phyloP scores from a whole-genome alignment of 2,329 filamentous ascomycete genomes.

The Ascochyta viciae-villosae region DNA sequence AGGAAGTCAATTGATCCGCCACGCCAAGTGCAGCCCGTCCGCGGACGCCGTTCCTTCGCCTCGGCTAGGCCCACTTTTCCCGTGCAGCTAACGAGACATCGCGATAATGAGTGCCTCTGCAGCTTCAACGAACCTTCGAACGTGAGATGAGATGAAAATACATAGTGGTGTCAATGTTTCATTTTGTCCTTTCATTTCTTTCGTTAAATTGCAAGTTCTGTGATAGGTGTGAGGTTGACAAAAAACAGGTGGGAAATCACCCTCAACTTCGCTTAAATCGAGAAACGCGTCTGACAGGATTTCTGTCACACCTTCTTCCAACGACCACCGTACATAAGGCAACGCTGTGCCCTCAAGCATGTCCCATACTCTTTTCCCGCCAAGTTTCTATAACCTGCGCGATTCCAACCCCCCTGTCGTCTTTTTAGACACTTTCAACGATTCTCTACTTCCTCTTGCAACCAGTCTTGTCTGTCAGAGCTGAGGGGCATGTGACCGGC shows the following conservation, averaged over 20 bases:
- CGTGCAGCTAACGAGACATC: background rate
- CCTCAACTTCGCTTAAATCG: background rate
- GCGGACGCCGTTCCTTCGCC: constrained; percentile 5
- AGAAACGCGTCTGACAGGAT: background rate
- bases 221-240: background rate
- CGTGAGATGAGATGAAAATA: background rate
- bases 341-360: background rate
- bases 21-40: constrained; percentile 14
- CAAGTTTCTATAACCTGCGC: background rate
- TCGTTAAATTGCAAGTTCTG: background rate
- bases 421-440: background rate
- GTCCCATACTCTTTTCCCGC: no score
- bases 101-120: no score
- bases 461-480: constrained; percentile 39
- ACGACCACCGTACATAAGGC: no score
- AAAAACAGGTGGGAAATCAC: no score
- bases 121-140: no score
- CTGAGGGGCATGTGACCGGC: constrained; percentile 45
- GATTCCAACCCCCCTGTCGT: background rate
- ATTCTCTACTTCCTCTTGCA: constrained; percentile 30
- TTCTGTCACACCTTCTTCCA: background rate
- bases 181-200: background rate
- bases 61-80: constrained; percentile 1
- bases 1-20: constrained; percentile 1
- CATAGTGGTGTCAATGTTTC: background rate